Percentiles rank a stretch among this genome's conserved stretches.
These are phyloP conservation scores for Globisporangium nagaii DNA, from an alignment of 352 stramenopile species.

Conservation along the genomic window DNA sequence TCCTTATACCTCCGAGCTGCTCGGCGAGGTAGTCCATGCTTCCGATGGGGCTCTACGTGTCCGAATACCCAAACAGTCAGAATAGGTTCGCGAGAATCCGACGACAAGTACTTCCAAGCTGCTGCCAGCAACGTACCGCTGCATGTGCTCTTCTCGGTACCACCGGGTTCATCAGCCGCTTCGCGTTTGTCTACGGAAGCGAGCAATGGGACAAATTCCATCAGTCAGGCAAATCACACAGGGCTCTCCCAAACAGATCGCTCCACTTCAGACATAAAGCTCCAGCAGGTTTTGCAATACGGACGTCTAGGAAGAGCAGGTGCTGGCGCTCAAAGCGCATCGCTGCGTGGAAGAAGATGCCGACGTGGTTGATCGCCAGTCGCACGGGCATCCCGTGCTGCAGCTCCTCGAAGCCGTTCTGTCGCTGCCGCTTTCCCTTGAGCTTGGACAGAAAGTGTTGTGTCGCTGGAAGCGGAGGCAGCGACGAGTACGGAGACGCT, in stretches of 20 bases:
- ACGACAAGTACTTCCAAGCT: too few species aligned
- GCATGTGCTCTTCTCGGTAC: background rate
- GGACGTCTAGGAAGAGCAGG: constrained; percentile 48
- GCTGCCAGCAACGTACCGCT: too few species aligned
- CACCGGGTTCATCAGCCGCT: constrained; percentile 1
- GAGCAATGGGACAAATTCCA: background rate
- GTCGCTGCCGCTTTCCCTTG: constrained; percentile 44
- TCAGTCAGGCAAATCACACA: too few species aligned
- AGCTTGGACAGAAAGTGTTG: constrained; percentile 52
- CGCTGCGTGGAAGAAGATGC: constrained; percentile 49
- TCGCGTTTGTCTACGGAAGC: background rate
- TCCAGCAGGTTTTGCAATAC: background rate
- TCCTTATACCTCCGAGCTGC: constrained; percentile 26
- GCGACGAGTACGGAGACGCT: constrained; percentile 4
- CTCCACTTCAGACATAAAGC: too few species aligned
- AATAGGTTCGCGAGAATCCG: too few species aligned
- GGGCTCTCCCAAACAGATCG: too few species aligned
- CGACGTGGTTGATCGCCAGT: constrained; percentile 50
- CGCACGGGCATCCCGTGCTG: constrained; percentile 42
- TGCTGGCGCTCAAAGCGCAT: constrained; percentile 48
- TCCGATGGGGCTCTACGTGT: constrained; percentile 19
- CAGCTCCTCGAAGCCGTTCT: constrained; percentile 32
- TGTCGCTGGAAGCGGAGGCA: constrained; percentile 42
- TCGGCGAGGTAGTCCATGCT: constrained; percentile 46
- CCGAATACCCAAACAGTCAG: too few species aligned